phyloP scores from a whole-genome alignment of 768 basidiomycete species.

The Termitomyces sp. region DNA sequence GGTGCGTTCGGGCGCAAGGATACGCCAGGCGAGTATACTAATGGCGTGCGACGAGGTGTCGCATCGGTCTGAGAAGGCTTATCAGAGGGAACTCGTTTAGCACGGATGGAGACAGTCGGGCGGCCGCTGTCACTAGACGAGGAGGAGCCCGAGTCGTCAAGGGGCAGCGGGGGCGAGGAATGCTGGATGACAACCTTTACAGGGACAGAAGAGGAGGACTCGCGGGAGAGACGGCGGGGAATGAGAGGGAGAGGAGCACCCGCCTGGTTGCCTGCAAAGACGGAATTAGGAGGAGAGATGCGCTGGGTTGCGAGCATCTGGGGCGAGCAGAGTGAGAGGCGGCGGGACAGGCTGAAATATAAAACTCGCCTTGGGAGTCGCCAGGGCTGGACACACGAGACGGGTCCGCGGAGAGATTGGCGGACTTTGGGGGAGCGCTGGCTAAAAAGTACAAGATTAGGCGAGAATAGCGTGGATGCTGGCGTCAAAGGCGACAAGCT shows the following conservation, averaged over 20 bases:
- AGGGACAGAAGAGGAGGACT: slow-evolving; percentile 19
- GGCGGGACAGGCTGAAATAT: neutral
- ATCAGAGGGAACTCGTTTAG: slow-evolving; percentile 5
- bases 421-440: slow-evolving; percentile 1
- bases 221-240: slow-evolving; percentile 41
- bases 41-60: slow-evolving; percentile 11
- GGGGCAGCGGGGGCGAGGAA: slow-evolving; percentile 19
- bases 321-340: slow-evolving; percentile 5
- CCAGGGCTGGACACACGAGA: neutral
- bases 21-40: slow-evolving; percentile 36
- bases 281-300: slow-evolving; percentile 28
- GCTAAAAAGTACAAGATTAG: slow-evolving; percentile 3
- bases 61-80: neutral
- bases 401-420: slow-evolving; percentile 5
- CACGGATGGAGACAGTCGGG: slow-evolving; percentile 3
- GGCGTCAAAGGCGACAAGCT: neutral
- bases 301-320: slow-evolving; percentile 42
- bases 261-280: slow-evolving; percentile 36
- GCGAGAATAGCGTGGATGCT: slow-evolving; percentile 7
- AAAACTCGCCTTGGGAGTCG: slow-evolving; percentile 2
- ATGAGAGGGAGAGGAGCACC: slow-evolving; percentile 57
- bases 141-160: slow-evolving; percentile 21
- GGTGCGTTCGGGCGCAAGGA: slow-evolving; percentile 26
- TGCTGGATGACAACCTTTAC: slow-evolving; percentile 21
- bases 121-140: slow-evolving; percentile 10